phyloP scores from a whole-genome alignment of 2,329 filamentous ascomycete species.

The Talaromyces sp. region DNA sequence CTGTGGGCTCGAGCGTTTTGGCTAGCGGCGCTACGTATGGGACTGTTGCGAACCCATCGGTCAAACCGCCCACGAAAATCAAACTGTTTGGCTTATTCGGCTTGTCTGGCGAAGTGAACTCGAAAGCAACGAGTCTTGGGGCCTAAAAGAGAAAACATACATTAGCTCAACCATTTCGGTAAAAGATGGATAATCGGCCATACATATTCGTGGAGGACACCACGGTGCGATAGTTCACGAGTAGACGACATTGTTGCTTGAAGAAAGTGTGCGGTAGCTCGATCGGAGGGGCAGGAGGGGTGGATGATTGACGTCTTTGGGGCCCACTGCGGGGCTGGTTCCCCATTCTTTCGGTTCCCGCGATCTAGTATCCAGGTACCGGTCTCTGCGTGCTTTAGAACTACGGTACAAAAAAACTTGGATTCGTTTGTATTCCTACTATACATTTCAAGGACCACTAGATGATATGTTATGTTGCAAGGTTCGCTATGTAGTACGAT shows the following conservation, averaged over 20 bases:
- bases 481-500: no score
- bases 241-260: neutral
- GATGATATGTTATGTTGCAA: no score
- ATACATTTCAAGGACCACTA: no score
- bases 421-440: no score
- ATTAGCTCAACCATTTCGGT: neutral
- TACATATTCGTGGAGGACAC: slow-evolving; percentile 44
- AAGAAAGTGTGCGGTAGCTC: neutral
- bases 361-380: neutral
- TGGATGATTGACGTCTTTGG: neutral
- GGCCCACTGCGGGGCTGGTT: neutral
- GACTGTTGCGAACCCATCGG: slow-evolving; percentile 60
- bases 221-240: slow-evolving; percentile 25
- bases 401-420: no score
- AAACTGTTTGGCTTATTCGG: slow-evolving; percentile 50
- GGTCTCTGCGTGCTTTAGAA: no score
- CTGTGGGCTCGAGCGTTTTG: slow-evolving; percentile 48
- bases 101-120: slow-evolving; percentile 34
- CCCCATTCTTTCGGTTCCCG: no score
- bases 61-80: slow-evolving; percentile 62
- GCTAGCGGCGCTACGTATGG: slow-evolving; percentile 57
- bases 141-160: slow-evolving; percentile 31
- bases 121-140: slow-evolving; percentile 44
- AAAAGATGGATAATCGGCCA: neutral
- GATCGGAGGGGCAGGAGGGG: neutral